Percentiles rank a stretch among this genome's conserved stretches.
phyloP scores from a whole-genome alignment of 208 protist genomes.

The Jaenimonas drosophilae region DNA sequence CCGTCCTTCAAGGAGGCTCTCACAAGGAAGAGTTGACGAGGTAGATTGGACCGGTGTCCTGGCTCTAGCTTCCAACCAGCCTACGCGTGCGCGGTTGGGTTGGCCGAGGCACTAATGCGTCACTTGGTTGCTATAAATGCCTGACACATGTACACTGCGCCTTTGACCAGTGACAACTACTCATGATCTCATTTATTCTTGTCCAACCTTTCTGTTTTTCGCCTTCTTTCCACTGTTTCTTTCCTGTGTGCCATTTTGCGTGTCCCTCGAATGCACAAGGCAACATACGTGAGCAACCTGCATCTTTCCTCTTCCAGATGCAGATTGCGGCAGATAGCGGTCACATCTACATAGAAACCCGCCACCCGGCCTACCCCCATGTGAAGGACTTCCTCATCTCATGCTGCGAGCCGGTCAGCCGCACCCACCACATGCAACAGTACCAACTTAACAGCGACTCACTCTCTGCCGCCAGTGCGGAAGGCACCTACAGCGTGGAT shows the following conservation, averaged over 20 bases:
- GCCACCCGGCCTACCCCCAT: conserved; percentile 62
- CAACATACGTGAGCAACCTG: too few relatives aligned
- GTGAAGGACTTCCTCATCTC: conserved; percentile 79
- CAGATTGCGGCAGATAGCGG: conserved; percentile 66
- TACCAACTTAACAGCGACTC: conserved; percentile 71
- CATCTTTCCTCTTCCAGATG: neutral
- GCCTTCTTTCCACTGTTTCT: neutral
- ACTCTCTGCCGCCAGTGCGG: conserved; percentile 69
- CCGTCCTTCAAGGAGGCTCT: too few relatives aligned
- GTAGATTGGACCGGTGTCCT: too few relatives aligned
- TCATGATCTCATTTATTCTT: neutral
- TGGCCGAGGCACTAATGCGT: too few relatives aligned
- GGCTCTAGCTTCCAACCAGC: too few relatives aligned
- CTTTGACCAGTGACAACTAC: too few relatives aligned
- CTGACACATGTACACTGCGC: too few relatives aligned
- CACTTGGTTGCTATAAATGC: too few relatives aligned
- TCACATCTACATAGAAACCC: conserved; percentile 58
- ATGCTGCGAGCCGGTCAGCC: conserved; percentile 84
- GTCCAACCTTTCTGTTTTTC: conserved; percentile 1
- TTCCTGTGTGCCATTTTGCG: conserved; percentile 5
- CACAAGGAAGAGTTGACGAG: too few relatives aligned
- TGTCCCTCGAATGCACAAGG: too few relatives aligned
- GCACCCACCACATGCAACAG: conserved; percentile 70
- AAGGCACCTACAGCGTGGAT: conserved; percentile 74
- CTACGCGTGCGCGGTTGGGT: too few relatives aligned